Evolutionary conservation across 2,329 filamentous ascomycete species (phyloP), one percentile per base, ranked within the genome.

Genomic region (Coleophoma cylindrospora): DNA sequence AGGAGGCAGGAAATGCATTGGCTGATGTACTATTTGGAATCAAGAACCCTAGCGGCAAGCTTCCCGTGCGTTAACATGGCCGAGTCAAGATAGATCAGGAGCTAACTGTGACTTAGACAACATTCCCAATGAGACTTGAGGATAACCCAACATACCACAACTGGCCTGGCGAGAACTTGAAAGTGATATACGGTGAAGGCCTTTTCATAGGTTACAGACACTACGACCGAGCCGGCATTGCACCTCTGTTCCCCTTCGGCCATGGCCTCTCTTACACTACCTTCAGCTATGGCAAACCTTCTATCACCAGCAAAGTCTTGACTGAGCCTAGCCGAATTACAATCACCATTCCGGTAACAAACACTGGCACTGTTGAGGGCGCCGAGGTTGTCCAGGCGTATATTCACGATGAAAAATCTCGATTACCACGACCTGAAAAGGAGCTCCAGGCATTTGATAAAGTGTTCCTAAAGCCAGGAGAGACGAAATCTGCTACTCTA

Each of bases 201-300:
- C 68, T 90, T 12, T 87, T 83, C 67, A 79, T 90, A 49, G 87
- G 87, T 2, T 90, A 91, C 67, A 71, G 81, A 15, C 83, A 87
- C 67, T 89, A 87, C 65, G 86, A 91, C 59, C 78, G 78, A 17
- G 69, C 74, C 12, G 72, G 73, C 22, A 75, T 84, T 45, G 68
- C 74, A 5, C 82, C 83, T 0, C 72, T 86, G 0, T 90, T 89
- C 67, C 75, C 84, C 27, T 90, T 90, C 56, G 87, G 87, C 11
- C 84, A 88, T 63, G 86, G 87, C 1, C 74, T 90, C 8, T 86
- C 83, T 0, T 91, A 90, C 65, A 89, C 86, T 0, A 77, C 70
- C 0, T 90, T 90, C 63, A 73, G 76, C 43, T 85, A 87, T 60
- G 80, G 81, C 13, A 69, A 73, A 1, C 75, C 82, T 0, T 74